Conservation (phyloP, 768 basidiomycete genomes). For the Mycena filopes region DNA sequence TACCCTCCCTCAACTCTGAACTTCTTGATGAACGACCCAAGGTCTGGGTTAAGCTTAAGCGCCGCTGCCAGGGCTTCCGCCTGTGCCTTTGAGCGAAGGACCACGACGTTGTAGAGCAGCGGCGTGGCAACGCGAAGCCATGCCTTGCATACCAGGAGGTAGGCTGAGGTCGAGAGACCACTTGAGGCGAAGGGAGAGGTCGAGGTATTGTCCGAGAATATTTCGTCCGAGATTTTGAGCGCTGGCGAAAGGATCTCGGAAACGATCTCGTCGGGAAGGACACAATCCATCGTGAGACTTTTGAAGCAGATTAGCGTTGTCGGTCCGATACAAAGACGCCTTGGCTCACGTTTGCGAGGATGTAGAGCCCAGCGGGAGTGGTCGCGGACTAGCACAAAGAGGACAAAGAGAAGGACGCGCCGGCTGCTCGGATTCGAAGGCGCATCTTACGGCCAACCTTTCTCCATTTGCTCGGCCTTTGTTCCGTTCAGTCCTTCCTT, state of each 20-base stretch:
- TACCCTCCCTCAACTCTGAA: conserved; percentile 40
- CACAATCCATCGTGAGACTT: neutral
- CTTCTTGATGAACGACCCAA: conserved; percentile 38
- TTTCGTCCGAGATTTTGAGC: conserved; percentile 17
- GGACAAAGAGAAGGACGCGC: too few species aligned
- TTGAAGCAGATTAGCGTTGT: too few species aligned
- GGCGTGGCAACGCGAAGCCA: conserved; percentile 36
- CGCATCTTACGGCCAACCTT: too few species aligned
- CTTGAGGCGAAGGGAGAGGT: conserved; percentile 9
- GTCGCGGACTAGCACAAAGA: too few species aligned
- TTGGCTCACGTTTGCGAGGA: too few species aligned
- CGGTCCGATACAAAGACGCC: too few species aligned
- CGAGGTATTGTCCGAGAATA: neutral
- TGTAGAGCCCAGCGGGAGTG: too few species aligned
- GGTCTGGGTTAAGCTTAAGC: conserved; percentile 25
- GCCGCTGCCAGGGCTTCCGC: conserved; percentile 32
- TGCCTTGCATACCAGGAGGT: conserved; percentile 25
- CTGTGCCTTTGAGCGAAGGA: conserved; percentile 38
- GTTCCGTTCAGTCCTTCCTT: too few species aligned
- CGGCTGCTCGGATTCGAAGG: too few species aligned
- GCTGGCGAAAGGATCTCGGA: conserved; percentile 17
- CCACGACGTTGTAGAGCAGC: conserved; percentile 38
- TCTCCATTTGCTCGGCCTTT: too few species aligned
- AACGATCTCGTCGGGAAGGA: conserved; percentile 24
- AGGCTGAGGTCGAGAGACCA: conserved; percentile 8